Evolutionary conservation across 2,329 filamentous ascomycete species (phyloP).

Genomic region (Dactylonectria estremocensis): DNA sequence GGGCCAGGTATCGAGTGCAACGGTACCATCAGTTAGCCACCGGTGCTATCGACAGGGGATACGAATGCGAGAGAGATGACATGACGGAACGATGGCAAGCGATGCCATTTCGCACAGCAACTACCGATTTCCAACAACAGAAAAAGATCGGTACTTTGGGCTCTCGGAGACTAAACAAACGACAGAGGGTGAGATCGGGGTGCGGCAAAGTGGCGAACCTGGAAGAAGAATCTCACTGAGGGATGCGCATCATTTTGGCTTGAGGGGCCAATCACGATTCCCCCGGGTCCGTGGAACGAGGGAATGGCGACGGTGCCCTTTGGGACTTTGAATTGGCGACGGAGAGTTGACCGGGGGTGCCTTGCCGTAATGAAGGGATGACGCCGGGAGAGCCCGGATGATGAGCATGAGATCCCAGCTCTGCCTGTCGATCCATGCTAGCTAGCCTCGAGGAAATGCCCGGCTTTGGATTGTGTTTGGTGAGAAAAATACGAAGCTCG

Average conservation of each 20-base stretch:
- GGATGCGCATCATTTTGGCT: conserved; percentile 18
- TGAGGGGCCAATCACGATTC: conserved; percentile 27
- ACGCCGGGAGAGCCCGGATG: conserved; percentile 24
- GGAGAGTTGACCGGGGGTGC: conserved; percentile 12
- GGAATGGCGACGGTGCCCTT: conserved; percentile 5
- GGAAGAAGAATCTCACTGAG: conserved; percentile 20
- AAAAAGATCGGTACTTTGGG: not conserved
- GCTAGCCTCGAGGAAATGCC: not conserved
- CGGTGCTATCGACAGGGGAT: conserved; percentile 27
- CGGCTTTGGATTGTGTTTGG: not conserved
- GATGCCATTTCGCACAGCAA: not conserved
- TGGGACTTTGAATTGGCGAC: conserved; percentile 17
- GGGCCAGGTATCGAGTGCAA: conserved; percentile 25
- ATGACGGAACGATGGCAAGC: conserved; percentile 2
- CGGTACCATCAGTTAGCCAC: conserved; percentile 24
- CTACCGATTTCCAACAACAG: not conserved
- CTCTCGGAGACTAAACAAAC: not conserved
- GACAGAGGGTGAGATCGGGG: conserved; percentile 14
- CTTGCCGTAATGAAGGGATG: conserved; percentile 20
- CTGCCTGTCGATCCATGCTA: conserved; percentile 24
- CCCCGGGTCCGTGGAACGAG: conserved; percentile 27
- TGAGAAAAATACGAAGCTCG: not conserved
- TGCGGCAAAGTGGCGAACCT: not conserved
- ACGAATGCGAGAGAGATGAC: conserved; percentile 12
- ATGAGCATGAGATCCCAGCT: conserved; percentile 20